Evolutionary conservation across 495 filamentous ascomycete species (phyloP).

Genomic region (Trichoderma erinaceum): DNA sequence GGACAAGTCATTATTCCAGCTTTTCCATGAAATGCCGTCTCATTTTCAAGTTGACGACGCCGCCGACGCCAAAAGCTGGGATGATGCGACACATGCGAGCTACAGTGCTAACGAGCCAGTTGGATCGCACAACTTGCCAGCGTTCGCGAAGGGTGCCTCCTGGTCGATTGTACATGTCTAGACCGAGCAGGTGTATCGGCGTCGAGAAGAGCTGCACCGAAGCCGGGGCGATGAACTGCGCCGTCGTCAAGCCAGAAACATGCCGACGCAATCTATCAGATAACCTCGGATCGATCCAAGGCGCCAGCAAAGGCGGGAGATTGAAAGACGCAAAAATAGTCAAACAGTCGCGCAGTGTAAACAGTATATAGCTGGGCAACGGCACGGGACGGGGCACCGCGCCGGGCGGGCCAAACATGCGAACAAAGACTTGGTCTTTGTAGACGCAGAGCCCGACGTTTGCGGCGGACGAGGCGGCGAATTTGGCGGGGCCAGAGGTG

Average conservation of each 20-base stretch:
- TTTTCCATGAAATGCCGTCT: conserved; percentile 48
- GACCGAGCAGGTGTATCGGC: conserved; percentile 77
- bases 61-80: conserved; percentile 89
- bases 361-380: conserved; percentile 65
- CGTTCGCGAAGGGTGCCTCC: conserved; percentile 50
- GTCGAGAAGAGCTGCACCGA: conserved; percentile 76
- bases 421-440: conserved; percentile 84
- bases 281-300: conserved; percentile 48
- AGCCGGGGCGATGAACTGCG: conserved; percentile 78
- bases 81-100: conserved; percentile 88
- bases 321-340: conserved; percentile 96
- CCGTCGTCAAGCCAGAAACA: conserved; percentile 48
- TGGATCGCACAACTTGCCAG: conserved; percentile 56
- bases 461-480: conserved; percentile 70
- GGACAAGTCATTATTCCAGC: conserved; percentile 24
- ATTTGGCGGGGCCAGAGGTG: conserved; percentile 73
- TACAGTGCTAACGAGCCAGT: conserved; percentile 69
- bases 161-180: conserved; percentile 82
- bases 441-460: conserved; percentile 89
- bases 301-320: conserved; percentile 71
- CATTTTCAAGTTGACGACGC: conserved; percentile 76
- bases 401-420: conserved; percentile 63
- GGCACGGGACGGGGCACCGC: conserved; percentile 48
- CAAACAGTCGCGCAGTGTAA: conserved; percentile 77
- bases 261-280: conserved; percentile 39